Evolutionary conservation across 495 filamentous ascomycete genomes (phyloP), one percentile per base, ranked within the genome.

Genomic region (Talaromyces stipitatus): DNA sequence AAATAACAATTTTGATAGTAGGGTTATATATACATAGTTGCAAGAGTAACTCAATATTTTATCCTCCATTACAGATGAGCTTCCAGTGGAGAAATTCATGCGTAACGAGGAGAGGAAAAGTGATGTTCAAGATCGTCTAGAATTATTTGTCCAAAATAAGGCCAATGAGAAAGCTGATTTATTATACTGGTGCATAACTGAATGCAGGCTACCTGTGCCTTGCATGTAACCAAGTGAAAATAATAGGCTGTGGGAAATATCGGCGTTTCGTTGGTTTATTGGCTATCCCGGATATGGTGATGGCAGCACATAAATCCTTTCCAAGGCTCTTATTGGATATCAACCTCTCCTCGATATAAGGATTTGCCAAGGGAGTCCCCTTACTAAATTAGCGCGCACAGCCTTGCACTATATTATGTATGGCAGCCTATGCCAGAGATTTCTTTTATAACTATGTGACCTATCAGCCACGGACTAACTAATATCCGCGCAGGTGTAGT

Each of bases 121-220:
- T 12, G 41, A 46, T 20, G 41, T 46, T 46, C 41, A 20, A 46
- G 41, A 46, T 46, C 41, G 41, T 23, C 41, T 46, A 46, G 41
- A n/a, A 46, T 46, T 0, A 46, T 46, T 22, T 46, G 8, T 46
- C 10, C n/a, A n/a, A 22, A 46, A 46, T 46, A 46, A 46, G 16
- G n/a, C 41, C 41, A 46, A 46, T 46, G 41, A 46, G 18, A 46
- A 10, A 46, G 41, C 41, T 46, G 41, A n/a, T n/a, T 46, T 46
- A 46, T 46, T 46, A 46, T 46, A 46, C 41, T 46, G 41, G 41
- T 46, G 41, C 41, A 46, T 46, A 46, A 46, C n/a, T n/a, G 41
- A 22, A 7, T 46, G 8, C 1, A n/a, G 18, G 41, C 2, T 46
- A 46, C 41, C 10, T 20, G 41, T 2, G 10, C 11, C 41, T 46